These are phyloP conservation scores for Russula vinacea DNA, from an alignment of 768 basidiomycete genomes.

Conservation along the genomic window DNA sequence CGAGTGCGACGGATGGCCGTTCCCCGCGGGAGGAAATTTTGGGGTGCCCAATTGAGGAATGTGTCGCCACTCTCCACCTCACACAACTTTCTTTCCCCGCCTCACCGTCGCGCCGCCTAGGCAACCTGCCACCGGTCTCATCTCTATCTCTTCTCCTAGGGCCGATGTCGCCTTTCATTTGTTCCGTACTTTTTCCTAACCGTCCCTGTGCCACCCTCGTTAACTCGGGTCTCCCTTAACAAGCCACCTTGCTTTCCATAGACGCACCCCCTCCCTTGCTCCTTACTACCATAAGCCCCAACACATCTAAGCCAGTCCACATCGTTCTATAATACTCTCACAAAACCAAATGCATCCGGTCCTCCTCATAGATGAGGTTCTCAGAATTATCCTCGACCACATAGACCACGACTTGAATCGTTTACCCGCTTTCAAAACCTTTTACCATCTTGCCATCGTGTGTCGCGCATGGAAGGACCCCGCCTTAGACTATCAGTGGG, in stretches of 20 bases:
- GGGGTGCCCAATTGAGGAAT: background rate
- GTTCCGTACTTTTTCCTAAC: conserved; percentile 11
- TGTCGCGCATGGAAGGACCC: conserved; percentile 31
- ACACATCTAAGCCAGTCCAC: background rate
- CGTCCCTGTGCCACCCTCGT: conserved; percentile 6
- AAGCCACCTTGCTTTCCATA: conserved; percentile 1
- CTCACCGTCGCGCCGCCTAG: conserved; percentile 14
- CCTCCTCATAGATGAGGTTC: conserved; percentile 30
- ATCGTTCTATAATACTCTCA: background rate
- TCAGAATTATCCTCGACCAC: conserved; percentile 28
- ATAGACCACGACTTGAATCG: conserved; percentile 22
- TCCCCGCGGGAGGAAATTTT: conserved; percentile 7
- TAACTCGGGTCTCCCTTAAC: background rate
- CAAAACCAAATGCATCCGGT: conserved; percentile 26
- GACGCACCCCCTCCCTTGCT: background rate
- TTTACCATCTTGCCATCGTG: conserved; percentile 27
- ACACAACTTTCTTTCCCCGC: conserved; percentile 22
- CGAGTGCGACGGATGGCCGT: background rate
- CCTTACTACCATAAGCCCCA: background rate
- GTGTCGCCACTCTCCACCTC: too few relatives aligned
- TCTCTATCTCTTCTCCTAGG: background rate
- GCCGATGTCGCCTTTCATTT: conserved; percentile 8
- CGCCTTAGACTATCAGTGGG: conserved; percentile 29
- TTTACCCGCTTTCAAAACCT: conserved; percentile 16
- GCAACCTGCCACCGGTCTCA: conserved; percentile 22